These are phyloP conservation scores for Umbelopsis isabellina DNA, from an alignment of 192 early-diverging fungal species.

Conservation along the genomic window DNA sequence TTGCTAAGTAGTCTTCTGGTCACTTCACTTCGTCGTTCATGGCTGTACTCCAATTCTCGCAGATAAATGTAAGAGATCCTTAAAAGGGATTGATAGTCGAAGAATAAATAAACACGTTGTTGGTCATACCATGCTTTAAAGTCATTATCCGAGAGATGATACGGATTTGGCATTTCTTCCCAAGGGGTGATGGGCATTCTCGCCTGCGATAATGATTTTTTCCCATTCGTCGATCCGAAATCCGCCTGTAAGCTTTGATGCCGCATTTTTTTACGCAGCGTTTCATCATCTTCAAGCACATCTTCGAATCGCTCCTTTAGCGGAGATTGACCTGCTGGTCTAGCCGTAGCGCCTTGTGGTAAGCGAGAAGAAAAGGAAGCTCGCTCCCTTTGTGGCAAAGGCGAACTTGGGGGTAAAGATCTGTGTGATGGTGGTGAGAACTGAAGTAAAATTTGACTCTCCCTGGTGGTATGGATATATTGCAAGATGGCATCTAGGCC, in stretches of 20 bases:
- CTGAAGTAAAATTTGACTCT: neutral
- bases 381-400: neutral
- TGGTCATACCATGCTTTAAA: constrained; percentile 28
- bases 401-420: neutral
- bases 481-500: constrained; percentile 27
- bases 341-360: neutral
- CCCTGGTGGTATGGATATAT: constrained; percentile 26
- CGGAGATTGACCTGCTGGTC: constrained; percentile 12
- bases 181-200: constrained; percentile 32
- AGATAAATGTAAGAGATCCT: constrained; percentile 30
- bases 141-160: constrained; percentile 31
- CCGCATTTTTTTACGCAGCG: neutral
- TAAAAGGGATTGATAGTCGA: constrained; percentile 33
- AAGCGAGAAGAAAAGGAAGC: constrained; percentile 1
- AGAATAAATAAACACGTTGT: constrained; percentile 27
- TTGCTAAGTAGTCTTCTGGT: constrained; percentile 13
- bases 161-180: constrained; percentile 37
- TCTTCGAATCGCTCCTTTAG: neutral
- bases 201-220: constrained; percentile 20
- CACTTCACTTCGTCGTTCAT: constrained; percentile 18
- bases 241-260: constrained; percentile 16
- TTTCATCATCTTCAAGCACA: neutral
- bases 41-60: constrained; percentile 1
- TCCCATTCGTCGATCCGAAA: constrained; percentile 1
- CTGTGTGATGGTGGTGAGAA: neutral